Base-by-base conservation (phyloP, 495 filamentous ascomycete species). In the Hypoxylon subgilvum region DNA sequence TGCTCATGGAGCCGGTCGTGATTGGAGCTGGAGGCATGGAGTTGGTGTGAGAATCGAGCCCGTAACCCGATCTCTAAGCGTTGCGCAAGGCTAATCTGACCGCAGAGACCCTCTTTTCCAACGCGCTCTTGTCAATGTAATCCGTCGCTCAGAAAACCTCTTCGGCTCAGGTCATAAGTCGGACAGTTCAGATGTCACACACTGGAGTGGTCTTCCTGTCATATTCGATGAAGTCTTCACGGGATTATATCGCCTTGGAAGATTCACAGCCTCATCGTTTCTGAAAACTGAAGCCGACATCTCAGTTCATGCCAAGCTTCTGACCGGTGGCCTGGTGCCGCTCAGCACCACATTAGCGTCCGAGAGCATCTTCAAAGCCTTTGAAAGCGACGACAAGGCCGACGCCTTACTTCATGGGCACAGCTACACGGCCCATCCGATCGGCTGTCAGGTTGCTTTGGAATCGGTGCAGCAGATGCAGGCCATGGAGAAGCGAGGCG, bases 161-260 rank as follows among this genome's bases (percentile, higher is more conserved):
- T 85, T 86, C 65, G 25, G 57, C 38, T 28, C 46, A 39, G 44
- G 21, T 35, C 42, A 12, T 1, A 1, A 39, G 1, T 53, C 12
- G 10, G 61, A 17, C 30, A 43, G 17, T 56, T 54, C 61, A 28
- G 49, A 61, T 42, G 17, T 53, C 13, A 60, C 35, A 0, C 48
- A 62, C 13, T 92, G 89, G 89, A 79, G 78, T 1, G 89, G 89
- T 1, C 75, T 92, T 14, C 89, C 89, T 0, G 72, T 92, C 22
- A 78, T 92, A 66, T 86, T 86, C 61, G 89, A 92, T 67, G 89
- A 92, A 69, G 88, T 92, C 25, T 91, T 92, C 74, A 91, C 88
- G 0, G 89, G 89, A 10, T 74, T 92, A 12, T 90, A 89, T 72
- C 87, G 89, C 28, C 84, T 92, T 13, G 88, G 89, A 17, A 82